Conservation (phyloP, 805 yeast species). For the Maudiozyma barnettii region DNA sequence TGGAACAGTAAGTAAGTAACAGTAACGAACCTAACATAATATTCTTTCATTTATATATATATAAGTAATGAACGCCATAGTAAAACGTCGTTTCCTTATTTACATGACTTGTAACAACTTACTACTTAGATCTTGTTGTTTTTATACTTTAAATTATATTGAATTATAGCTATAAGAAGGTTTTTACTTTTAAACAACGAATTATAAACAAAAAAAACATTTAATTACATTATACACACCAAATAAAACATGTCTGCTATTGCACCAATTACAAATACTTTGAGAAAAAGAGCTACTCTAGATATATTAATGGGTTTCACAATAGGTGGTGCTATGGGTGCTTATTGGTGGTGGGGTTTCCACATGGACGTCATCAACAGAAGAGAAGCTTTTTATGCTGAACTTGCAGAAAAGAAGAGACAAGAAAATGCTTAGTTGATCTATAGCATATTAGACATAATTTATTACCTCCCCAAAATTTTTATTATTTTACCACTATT, state of each 20-base stretch:
- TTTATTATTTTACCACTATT: not conserved
- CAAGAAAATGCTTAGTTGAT: conserved; percentile 15
- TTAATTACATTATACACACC: not conserved
- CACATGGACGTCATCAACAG: conserved; percentile 64
- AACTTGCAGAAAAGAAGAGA: conserved; percentile 65
- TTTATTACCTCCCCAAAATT: not conserved
- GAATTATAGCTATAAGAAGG: no score
- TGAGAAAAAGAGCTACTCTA: conserved; percentile 69
- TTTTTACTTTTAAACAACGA: not conserved
- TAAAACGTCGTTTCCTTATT: no score
- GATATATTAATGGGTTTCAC: conserved; percentile 66
- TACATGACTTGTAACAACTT: no score
- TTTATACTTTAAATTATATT: no score
- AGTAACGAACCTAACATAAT: not conserved
- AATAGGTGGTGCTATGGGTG: conserved; percentile 53
- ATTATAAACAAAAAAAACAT: not conserved
- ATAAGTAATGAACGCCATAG: not conserved
- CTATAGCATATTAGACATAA: not conserved
- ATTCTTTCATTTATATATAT: not conserved
- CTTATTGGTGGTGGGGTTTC: conserved; percentile 76
- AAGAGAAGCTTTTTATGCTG: conserved; percentile 80
- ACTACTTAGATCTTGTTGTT: no score
- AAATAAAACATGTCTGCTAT: conserved; percentile 41
- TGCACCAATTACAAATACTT: conserved; percentile 78
- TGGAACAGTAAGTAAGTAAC: no score